Base-by-base conservation (phyloP, 164 flowering plant genomes). In the Malania oleifera region DNA sequence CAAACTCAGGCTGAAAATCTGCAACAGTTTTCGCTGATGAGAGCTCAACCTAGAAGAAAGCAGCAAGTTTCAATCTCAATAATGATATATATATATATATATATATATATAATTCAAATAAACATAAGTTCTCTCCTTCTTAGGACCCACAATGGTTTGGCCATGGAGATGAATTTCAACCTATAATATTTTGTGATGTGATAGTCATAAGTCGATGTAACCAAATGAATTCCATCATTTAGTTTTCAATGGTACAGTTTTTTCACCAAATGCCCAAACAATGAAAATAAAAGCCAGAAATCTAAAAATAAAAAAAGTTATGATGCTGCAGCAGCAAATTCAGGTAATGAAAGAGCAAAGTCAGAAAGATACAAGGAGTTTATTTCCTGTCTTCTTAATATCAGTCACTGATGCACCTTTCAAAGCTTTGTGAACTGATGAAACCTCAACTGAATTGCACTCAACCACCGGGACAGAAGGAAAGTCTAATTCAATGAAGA, bases 401-500 rank as follows among this genome's bases (percentile, higher is more conserved):
- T 76, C 82, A 57, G 73, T 44, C 28, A 79, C 29, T 7, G 77
- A 52, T 54, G 79, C 79, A 61, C 76, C 84, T 66, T 77, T 80
- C 66, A 89, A 63, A 7, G 85, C 84, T 63, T 64, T 59, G n/a
- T 87, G 77, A 55, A 84, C 59, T 11, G 64, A 44, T 3, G 77
- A 75, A 56, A 55, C 57, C 22, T 79, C 90, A n/a, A n/a, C n/a
- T 11, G 70, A 59, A 31, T 68, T 61, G 56, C 63, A 80, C 8
- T 86, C 95, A 23, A 18, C 9, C 14, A 66, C 24, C 14, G 80
- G 54, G 23, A 66, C 58, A 4, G 60, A 23, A 40, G 98, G 98
- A 50, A 91, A 88, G 61, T 85, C 76, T 64, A 91, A 70, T 62
- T 91, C 91, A 27, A 91, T 79, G 1, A 65, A 70, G 60, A 72